Percentiles rank a stretch among this genome's conserved stretches.
Evolutionary conservation across 768 basidiomycete species (phyloP).

Genomic region (Kwoniella dendrophila): DNA sequence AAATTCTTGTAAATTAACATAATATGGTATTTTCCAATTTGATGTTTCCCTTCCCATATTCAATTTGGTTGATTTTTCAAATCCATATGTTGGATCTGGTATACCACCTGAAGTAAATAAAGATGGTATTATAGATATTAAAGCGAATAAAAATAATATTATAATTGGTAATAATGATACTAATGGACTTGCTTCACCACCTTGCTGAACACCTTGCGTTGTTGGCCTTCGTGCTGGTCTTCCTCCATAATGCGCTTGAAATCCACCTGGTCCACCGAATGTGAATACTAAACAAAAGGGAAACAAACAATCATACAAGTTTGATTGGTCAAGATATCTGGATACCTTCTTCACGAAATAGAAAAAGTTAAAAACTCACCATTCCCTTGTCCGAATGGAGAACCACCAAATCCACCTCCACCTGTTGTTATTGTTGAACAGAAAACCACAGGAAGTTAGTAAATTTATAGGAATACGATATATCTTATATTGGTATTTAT

Average conservation of each 20-base stretch:
- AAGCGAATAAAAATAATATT: conserved; percentile 78
- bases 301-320: not conserved
- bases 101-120: conserved; percentile 68
- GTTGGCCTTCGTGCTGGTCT: conserved; percentile 51
- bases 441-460: conserved; percentile 1
- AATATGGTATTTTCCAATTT: conserved; percentile 74
- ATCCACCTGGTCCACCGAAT: conserved; percentile 76
- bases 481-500: too few relatives aligned
- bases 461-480: too few relatives aligned
- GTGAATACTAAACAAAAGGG: conserved; percentile 73
- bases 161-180: conserved; percentile 82
- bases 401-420: conserved; percentile 61
- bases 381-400: conserved; percentile 46
- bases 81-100: conserved; percentile 80
- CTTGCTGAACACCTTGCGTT: conserved; percentile 54
- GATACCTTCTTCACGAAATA: not conserved
- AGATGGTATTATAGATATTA: conserved; percentile 76
- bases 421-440: conserved; percentile 35
- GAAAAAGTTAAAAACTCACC: conserved; percentile 58
- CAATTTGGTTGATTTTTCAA: conserved; percentile 64
- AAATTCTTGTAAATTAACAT: conserved; percentile 78
- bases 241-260: conserved; percentile 66
- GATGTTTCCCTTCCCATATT: conserved; percentile 66
- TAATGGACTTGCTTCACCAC: conserved; percentile 49
- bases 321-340: not conserved